A percentile compares a stretch with the other conserved stretches of the same genome.
Evolutionary conservation across 495 filamentous ascomycete genomes (phyloP).

Genomic region (Aspergillus campestris): DNA sequence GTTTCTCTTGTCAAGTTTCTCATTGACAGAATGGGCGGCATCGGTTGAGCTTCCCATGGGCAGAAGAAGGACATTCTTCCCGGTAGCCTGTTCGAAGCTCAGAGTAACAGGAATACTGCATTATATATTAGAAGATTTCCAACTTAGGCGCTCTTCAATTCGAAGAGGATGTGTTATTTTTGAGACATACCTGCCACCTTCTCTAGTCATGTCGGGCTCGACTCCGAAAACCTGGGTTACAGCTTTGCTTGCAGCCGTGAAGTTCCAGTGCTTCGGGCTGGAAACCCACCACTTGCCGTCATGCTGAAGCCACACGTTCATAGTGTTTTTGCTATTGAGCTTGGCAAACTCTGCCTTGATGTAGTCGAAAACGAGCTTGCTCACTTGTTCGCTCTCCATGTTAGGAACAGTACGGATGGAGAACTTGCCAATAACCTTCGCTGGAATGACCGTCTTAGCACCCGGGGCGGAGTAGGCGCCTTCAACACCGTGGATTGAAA

Average conservation of each 20-base stretch:
- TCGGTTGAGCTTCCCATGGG: conserved; percentile 97
- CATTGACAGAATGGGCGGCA: conserved; percentile 93
- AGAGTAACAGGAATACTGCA: conserved; percentile 86
- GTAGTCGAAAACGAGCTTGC: conserved; percentile 71
- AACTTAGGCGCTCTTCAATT: background rate
- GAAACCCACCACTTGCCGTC: conserved; percentile 98
- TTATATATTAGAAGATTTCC: background rate
- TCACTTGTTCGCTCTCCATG: conserved; percentile 88
- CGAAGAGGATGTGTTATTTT: background rate
- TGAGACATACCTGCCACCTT: conserved; percentile 70
- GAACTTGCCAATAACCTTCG: conserved; percentile 96
- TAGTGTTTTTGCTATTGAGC: conserved; percentile 80
- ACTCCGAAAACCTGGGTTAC: conserved; percentile 87
- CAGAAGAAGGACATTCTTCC: conserved; percentile 92
- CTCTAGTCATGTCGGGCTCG: conserved; percentile 89
- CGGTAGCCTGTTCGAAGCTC: conserved; percentile 96
- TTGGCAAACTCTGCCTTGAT: conserved; percentile 72
- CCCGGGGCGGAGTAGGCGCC: conserved; percentile 90
- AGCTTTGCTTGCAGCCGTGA: conserved; percentile 83
- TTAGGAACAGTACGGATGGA: conserved; percentile 94
- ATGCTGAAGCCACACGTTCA: conserved; percentile 74
- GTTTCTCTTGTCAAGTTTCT: conserved; percentile 94
- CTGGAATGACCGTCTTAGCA: conserved; percentile 97
- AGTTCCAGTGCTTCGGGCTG: conserved; percentile 97
- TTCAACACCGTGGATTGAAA: conserved; percentile 95